Base-by-base conservation (phyloP, 495 filamentous ascomycete genomes). In the Penicillium coprophilum region DNA sequence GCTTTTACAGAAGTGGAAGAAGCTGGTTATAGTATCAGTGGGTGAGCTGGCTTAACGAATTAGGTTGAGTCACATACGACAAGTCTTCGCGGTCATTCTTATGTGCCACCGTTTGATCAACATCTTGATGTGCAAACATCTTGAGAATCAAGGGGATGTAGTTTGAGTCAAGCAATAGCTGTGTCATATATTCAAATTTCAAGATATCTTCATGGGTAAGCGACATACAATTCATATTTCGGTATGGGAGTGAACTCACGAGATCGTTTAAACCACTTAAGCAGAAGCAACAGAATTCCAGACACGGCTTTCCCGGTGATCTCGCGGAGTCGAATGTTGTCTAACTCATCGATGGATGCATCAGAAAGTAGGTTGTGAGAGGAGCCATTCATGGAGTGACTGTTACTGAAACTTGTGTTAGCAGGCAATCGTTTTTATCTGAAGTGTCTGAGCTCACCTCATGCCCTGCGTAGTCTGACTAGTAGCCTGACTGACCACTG, bases 241-340 rank as follows among this genome's bases (percentile, higher is more conserved):
- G n/a, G n/a, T n/a, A n/a, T n/a, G n/a, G 27, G 19, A 4, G 1
- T 9, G 53, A 30, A 77, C 90, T 75, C 74, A 96, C 92, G 93
- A 57, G 91, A 96, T 59, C 93, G 78, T 70, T 96, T 95, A 67
- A 97, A 90, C 94, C 94, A 98, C 73, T 97, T 97, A 51, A 97
- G 69, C 23, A 98, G 67, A 27, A 96, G 82, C 31, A 97, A 71
- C 41, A 97, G 71, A 55, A 91, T 86, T 0, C 87, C 92, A 34
- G 91, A 93, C 7, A 96, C 86, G 4, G 92, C 93, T 72, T 98
- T 98, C 27, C 84, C 85, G 17, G 87, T 86, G 50, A 97, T 94
- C 66, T 98, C 94, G 40, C 91, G 82, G 30, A 83, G 81, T 41
- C 94, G 82, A 27, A 88, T 77, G 38, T 85, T 86, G 71, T 97